Evolutionary conservation across 2,329 filamentous ascomycete genomes (phyloP).

Genomic region (Nigrospora sphaerica): DNA sequence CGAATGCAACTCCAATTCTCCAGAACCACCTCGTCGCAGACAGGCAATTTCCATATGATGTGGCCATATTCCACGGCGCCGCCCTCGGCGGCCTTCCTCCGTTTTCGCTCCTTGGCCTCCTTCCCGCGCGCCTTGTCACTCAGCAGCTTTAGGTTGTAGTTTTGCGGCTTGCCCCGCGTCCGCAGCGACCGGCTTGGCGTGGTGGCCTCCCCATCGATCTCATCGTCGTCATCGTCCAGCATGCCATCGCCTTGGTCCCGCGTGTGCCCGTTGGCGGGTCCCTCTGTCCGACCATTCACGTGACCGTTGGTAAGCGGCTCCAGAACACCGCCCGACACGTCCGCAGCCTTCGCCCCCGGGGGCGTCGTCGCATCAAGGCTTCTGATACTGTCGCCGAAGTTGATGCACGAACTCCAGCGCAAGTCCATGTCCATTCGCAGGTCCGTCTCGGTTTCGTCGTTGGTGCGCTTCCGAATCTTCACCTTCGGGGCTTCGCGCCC

Average conservation of each 20-base stretch:
- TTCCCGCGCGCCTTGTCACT: conserved; percentile 51
- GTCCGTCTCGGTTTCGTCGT: conserved; percentile 13
- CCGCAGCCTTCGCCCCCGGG: conserved; percentile 34
- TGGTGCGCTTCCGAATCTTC: conserved; percentile 15
- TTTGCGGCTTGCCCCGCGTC: conserved; percentile 37
- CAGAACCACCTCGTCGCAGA: conserved; percentile 35
- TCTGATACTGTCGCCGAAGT: conserved; percentile 13
- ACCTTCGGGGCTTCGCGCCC: conserved; percentile 16
- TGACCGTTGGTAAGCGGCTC: conserved; percentile 23
- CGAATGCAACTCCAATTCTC: conserved; percentile 43
- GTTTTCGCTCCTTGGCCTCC: conserved; percentile 36
- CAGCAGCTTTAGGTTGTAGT: conserved; percentile 53
- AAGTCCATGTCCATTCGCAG: conserved; percentile 22
- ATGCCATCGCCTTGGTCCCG: conserved; percentile 14
- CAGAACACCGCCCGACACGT: conserved; percentile 26
- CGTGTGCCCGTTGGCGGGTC: conserved; percentile 11
- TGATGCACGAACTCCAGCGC: conserved; percentile 18
- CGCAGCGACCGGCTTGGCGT: conserved; percentile 47
- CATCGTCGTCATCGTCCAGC: conserved; percentile 24
- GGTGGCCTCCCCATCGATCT: conserved; percentile 39
- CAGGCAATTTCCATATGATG: conserved; percentile 38
- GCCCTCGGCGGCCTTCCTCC: conserved; percentile 19
- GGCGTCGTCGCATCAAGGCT: conserved; percentile 26
- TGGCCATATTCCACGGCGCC: conserved; percentile 19
- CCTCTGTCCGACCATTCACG: conserved; percentile 20